phyloP scores from a whole-genome alignment of 2,329 filamentous ascomycete species.

The Alternaria tenuissima region DNA sequence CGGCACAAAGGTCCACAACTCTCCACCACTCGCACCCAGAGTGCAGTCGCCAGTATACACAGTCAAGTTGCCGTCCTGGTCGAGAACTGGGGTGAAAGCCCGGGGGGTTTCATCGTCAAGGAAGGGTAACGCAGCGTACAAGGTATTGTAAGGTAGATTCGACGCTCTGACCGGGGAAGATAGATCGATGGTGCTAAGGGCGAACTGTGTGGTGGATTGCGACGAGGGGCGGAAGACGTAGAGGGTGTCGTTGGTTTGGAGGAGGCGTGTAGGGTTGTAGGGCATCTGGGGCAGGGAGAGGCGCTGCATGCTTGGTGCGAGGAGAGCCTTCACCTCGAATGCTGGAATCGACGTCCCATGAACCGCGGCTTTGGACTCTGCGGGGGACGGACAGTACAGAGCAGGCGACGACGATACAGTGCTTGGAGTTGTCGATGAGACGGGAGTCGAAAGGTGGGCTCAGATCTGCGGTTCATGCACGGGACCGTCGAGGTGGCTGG shows the following conservation, averaged over 20 bases:
- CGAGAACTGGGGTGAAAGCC: slow-evolving; percentile 73
- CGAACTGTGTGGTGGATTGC: slow-evolving; percentile 54
- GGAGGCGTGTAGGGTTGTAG: slow-evolving; percentile 79
- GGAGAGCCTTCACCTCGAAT: slow-evolving; percentile 35
- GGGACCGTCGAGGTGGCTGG: slow-evolving; percentile 38
- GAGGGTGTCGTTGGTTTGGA: slow-evolving; percentile 66
- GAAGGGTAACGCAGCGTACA: slow-evolving; percentile 71
- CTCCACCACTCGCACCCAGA: slow-evolving; percentile 57
- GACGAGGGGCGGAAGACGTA: slow-evolving; percentile 74
- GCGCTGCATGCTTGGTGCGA: slow-evolving; percentile 12
- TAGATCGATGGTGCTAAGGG: slow-evolving; percentile 72
- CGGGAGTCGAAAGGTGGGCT: slow-evolving; percentile 25
- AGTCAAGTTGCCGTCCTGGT: slow-evolving; percentile 72
- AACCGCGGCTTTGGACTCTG: slow-evolving; percentile 14
- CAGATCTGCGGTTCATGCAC: slow-evolving; percentile 48
- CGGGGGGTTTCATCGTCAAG: slow-evolving; percentile 59
- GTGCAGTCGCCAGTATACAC: slow-evolving; percentile 79
- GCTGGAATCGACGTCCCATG: slow-evolving; percentile 27
- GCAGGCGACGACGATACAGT: slow-evolving; percentile 9
- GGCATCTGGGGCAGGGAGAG: slow-evolving; percentile 62
- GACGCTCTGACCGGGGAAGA: slow-evolving; percentile 64
- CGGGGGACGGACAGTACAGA: background rate
- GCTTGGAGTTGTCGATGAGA: slow-evolving; percentile 9
- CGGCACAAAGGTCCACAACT: slow-evolving; percentile 74
- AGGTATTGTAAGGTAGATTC: slow-evolving; percentile 53